Base-by-base conservation (phyloP, 148 eudicot genomes). In the Persicaria maculosa region DNA sequence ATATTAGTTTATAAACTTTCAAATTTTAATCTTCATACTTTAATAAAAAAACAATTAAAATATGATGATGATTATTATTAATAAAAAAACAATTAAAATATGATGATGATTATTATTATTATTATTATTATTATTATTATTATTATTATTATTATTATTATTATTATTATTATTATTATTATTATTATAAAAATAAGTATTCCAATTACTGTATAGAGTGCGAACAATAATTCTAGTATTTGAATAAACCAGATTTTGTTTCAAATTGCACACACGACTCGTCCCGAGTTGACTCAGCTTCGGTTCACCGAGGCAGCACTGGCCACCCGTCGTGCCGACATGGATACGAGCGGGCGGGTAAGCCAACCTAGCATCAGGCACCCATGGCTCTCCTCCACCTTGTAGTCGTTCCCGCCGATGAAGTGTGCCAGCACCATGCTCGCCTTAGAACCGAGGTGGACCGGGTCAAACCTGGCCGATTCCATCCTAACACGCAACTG, bases 361-460 rank as follows among this genome's bases (percentile, higher is more conserved):
- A 92, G 97, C 98, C 98, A 95, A 0, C 93, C 93, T 48, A 95
- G 74, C 96, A 85, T 88, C 54, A 95, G 31, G 68, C 97, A 90
- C 54, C 98, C 98, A 12, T 84, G 84, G 48, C 83, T 86, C 70
- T 94, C 97, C 78, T 87, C 98, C 74, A 95, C 98, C 25, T 83
- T 81, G 71, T 95, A 95, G 47, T 97, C 97, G 7, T 92, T 93
- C 1, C 96, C 93, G 9, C 93, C 93, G 0, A 89, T 88, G 44
- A 85, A 90, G 9, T 80, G 61, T 4, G 89, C 93, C 68, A 91
- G 6, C 75, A 92, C 14, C 92, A 88, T 88, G 22, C 93, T 88
- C 0, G 92, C 98, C 47, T 95, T 90, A 0, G 97, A 95, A 0
- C 98, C 97, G 1, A 94, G 83, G 46, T 90, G 90, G 45, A 86